Evolutionary conservation across 495 filamentous ascomycete genomes (phyloP).

Genomic region (Hypoxylon crocopeplum): DNA sequence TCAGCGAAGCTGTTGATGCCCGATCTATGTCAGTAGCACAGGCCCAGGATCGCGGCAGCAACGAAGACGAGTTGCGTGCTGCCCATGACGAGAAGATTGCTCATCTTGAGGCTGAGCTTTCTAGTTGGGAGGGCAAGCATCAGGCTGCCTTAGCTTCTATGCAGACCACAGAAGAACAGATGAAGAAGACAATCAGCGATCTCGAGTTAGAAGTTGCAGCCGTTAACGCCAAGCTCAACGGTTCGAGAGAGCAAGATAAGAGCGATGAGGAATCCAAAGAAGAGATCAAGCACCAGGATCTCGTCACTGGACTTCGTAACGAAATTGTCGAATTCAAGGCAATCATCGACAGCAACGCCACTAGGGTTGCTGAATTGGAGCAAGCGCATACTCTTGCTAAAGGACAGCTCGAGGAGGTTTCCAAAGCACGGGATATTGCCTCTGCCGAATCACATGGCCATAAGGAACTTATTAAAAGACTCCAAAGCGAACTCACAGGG

Average conservation of each 20-base stretch:
- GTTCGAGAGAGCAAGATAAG: no score
- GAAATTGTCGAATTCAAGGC: conserved; percentile 82
- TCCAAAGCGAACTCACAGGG: conserved; percentile 64
- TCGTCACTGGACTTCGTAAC: conserved; percentile 69
- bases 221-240: conserved; percentile 47
- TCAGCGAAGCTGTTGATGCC: conserved; percentile 50
- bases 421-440: conserved; percentile 53
- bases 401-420: conserved; percentile 61
- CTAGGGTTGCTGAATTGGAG: conserved; percentile 71
- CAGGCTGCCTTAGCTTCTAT: conserved; percentile 71
- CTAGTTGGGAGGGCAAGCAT: conserved; percentile 77
- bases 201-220: conserved; percentile 64
- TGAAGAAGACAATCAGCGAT: conserved; percentile 72
- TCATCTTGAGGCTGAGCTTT: conserved; percentile 77
- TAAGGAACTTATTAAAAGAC: conserved; percentile 59
- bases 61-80: conserved; percentile 45
- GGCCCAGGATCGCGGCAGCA: conserved; percentile 1
- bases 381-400: conserved; percentile 65
- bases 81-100: conserved; percentile 68
- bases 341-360: conserved; percentile 66
- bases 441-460: conserved; percentile 55
- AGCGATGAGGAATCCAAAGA: conserved; percentile 42
- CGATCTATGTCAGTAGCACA: conserved; percentile 18
- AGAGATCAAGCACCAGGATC: conserved; percentile 61
- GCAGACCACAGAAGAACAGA: conserved; percentile 73